phyloP scores from a whole-genome alignment of 2,329 filamentous ascomycete species.

The Byssoonygena ceratinophila region DNA sequence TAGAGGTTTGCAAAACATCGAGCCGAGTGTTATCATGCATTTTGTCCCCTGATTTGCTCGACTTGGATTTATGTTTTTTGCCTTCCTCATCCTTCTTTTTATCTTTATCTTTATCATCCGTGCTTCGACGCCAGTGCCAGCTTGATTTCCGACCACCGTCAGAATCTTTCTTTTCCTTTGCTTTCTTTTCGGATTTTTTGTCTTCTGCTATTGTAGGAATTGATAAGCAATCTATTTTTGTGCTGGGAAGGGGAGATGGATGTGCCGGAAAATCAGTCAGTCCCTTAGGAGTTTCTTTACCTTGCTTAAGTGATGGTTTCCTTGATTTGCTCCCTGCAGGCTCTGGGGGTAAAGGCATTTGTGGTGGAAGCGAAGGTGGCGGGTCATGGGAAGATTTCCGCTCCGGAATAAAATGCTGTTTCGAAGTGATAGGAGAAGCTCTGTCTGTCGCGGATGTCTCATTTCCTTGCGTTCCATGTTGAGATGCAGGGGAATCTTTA shows the following conservation, averaged over 20 bases:
- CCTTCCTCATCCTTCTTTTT: slow-evolving; percentile 44
- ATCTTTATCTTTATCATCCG: slow-evolving; percentile 56
- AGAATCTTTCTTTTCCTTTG: slow-evolving; percentile 59
- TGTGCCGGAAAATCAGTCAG: slow-evolving; percentile 56
- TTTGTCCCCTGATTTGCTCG: slow-evolving; percentile 43
- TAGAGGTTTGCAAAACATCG: slow-evolving; percentile 77
- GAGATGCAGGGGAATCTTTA: not conserved
- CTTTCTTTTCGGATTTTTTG: slow-evolving; percentile 57
- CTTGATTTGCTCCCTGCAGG: slow-evolving; percentile 25
- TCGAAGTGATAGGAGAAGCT: slow-evolving; percentile 21
- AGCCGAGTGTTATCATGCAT: slow-evolving; percentile 68
- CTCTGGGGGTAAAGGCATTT: slow-evolving; percentile 23
- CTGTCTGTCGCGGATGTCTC: slow-evolving; percentile 51
- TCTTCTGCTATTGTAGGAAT: slow-evolving; percentile 69
- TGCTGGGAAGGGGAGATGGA: slow-evolving; percentile 60
- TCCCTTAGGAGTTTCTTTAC: slow-evolving; percentile 37
- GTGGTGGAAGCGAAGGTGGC: slow-evolving; percentile 40
- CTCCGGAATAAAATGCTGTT: slow-evolving; percentile 38
- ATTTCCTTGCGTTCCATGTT: not conserved
- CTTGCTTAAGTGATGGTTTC: slow-evolving; percentile 25
- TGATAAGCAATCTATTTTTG: slow-evolving; percentile 68
- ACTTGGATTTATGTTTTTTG: slow-evolving; percentile 58
- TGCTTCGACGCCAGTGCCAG: slow-evolving; percentile 63
- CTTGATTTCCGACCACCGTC: slow-evolving; percentile 64
- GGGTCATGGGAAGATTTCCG: slow-evolving; percentile 42